Conservation (phyloP, 371 early-diverging fungal genomes). For the Mucor saturninus region DNA sequence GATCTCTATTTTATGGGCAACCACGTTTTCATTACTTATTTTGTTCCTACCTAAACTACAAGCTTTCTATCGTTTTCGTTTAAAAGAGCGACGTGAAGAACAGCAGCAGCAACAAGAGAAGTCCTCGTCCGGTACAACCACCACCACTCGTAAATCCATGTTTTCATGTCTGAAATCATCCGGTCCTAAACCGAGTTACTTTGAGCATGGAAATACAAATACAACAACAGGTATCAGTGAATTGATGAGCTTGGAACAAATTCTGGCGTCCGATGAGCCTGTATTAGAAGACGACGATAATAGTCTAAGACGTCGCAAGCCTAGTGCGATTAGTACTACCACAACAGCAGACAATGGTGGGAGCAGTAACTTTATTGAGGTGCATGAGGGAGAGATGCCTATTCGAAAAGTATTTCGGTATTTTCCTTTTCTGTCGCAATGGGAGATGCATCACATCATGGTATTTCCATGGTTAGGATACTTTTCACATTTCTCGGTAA, state of each 20-base stretch:
- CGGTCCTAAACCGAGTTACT: not conserved
- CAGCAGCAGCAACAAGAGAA: conserved; percentile 13
- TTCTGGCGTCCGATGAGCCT: conserved; percentile 34
- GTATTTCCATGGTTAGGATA: conserved; percentile 60
- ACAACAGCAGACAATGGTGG: conserved; percentile 3
- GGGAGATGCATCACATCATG: conserved; percentile 65
- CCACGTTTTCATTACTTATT: conserved; percentile 57
- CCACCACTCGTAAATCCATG: not conserved
- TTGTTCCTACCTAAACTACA: conserved; percentile 64
- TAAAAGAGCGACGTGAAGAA: conserved; percentile 19
- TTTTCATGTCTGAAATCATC: conserved; percentile 22
- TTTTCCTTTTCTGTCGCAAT: conserved; percentile 57
- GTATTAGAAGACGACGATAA: conserved; percentile 19
- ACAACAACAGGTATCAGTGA: conserved; percentile 18
- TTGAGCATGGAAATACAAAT: not conserved
- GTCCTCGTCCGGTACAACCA: no score
- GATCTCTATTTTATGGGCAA: conserved; percentile 59
- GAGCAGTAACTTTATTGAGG: conserved; percentile 31
- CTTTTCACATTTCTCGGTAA: conserved; percentile 59
- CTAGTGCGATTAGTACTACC: conserved; percentile 17
- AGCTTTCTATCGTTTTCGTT: conserved; percentile 31
- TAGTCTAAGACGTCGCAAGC: conserved; percentile 10
- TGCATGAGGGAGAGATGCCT: conserved; percentile 59
- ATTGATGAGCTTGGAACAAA: conserved; percentile 37
- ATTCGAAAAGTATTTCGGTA: conserved; percentile 58